Evolutionary conservation across 1,284 basidiomycete genomes (phyloP), one percentile per base, ranked within the genome.

Genomic region (Jaminaea rosea): DNA sequence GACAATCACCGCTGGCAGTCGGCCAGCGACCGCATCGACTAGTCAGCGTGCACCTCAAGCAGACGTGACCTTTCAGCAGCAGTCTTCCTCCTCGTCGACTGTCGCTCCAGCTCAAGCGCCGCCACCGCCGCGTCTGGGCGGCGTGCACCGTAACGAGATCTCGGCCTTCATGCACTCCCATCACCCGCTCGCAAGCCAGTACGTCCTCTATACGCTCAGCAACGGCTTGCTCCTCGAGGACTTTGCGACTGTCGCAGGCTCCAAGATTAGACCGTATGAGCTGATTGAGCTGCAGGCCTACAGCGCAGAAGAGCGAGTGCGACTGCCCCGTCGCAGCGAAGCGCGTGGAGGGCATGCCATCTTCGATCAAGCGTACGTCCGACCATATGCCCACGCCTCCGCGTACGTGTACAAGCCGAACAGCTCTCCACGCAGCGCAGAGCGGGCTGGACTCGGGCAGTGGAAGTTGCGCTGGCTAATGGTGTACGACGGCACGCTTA

Each of bases 401-500:
- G 55, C 60, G 10, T 68, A 68, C 47, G 52, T 66, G 17, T 53
- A 59, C 49, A 65, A 65, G 48, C 51, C 52, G 19, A 31, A 47
- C 11, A 52, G 47, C 17, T 45, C 36, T 23, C 27, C 53, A n/a
- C 21, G 23, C 17, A 39, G 47, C 29, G 9, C 36, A n/a, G 27
- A 34, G 10, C 50, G 39, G 46, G 49, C 54, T 15, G 58, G 58
- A 6, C 11, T 52, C 19, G 60, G 52, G n/a, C 58, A 58, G 37
- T 68, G 65, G 65, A 68, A 66, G 50, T 44, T 66, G 47, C 63
- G 62, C 11, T 68, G 46, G 42, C 27, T 68, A 13, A 56, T 53
- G 36, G 41, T 66, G 15, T 57, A 59, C 28, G 64, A 62, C 2
- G 55, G 61, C 57, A 51, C 53, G 1, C 34, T 66, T 15, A 55